Evolutionary conservation across 371 early-diverging fungal genomes (phyloP), one percentile per base, ranked within the genome.

Genomic region (Saksenaea oblongispora): DNA sequence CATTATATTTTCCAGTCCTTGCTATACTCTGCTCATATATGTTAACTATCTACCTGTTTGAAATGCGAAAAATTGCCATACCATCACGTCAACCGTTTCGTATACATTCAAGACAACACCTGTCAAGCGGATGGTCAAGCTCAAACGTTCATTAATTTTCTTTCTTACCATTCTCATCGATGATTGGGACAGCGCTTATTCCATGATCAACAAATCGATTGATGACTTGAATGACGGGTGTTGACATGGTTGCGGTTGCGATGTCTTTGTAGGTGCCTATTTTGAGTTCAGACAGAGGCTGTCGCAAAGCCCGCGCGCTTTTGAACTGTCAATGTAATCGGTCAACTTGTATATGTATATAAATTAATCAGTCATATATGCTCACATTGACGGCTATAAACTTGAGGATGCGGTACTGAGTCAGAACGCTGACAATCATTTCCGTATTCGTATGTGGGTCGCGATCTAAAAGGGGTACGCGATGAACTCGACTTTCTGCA

Each of bases 51-150:
- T 36, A 31, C 26, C 22, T 44, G 9, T 14, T 18, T 22, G 14
- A 11, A 13, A 17, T 34, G 42, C 13, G 18, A 31, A 44, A 57
- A 63, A 42, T 61, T n/a, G 34, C 81, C n/a, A 63, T 85, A 95
- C 91, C 87, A 96, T 89, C 28, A 96, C 93, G 80, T 98, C 98
- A 17, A 93, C 91, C 34, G 94, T 92, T 71, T 95, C 96, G 74
- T 94, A 97, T 41, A 96, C 96, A 70, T 98, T 95, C 35, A 97
- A 64, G 10, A 98, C 92, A 0, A 85, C 84, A 27, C 84, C 65
- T 65, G 41, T 27, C 11, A 22, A 41, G 44, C 27, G 86, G 86
- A 42, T 36, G 37, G n/a, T 22, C 22, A 42, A 58, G 10, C 1
- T 28, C 34, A 51, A 26, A 4, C 18, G n/a, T 41, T 31, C 13